Percentiles rank a stretch among this genome's conserved stretches.
These are phyloP conservation scores for Ambispora gerdemannii DNA, from an alignment of 192 early-diverging fungal genomes.

Conservation along the genomic window DNA sequence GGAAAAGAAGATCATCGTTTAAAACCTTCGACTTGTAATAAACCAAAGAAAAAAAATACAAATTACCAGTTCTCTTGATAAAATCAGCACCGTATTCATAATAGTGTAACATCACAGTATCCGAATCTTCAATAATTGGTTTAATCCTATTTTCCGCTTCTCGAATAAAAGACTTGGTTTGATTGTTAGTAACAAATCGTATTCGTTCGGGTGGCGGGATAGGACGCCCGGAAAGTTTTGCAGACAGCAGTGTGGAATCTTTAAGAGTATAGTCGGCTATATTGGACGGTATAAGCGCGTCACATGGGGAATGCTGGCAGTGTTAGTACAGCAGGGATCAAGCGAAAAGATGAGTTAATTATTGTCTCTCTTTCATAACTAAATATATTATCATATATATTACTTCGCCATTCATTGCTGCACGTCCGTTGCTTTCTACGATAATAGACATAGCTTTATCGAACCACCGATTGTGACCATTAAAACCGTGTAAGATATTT, in stretches of 20 bases:
- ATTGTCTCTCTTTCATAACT: too few relatives aligned
- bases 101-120: conserved; percentile 62
- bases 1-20: background rate
- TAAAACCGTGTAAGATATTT: conserved; percentile 57
- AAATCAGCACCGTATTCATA: conserved; percentile 68
- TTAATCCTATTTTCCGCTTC: conserved; percentile 54
- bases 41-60: too few relatives aligned
- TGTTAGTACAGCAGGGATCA: background rate
- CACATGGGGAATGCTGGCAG: conserved; percentile 74
- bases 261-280: conserved; percentile 51
- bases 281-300: conserved; percentile 71
- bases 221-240: conserved; percentile 30
- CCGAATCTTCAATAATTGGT: conserved; percentile 54
- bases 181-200: conserved; percentile 37
- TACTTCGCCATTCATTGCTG: conserved; percentile 57
- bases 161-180: conserved; percentile 35
- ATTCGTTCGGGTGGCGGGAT: conserved; percentile 35
- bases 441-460: conserved; percentile 74
- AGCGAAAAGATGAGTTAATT: too few relatives aligned
- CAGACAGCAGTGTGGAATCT: conserved; percentile 39
- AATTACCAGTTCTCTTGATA: conserved; percentile 68
- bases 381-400: conserved; percentile 14
- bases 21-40: too few relatives aligned
- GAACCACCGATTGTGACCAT: conserved; percentile 88
- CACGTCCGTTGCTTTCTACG: conserved; percentile 72